Percentiles rank a stretch among this genome's conserved stretches.
phyloP scores from a whole-genome alignment of 148 eudicot species.

The Arbutus unedo region DNA sequence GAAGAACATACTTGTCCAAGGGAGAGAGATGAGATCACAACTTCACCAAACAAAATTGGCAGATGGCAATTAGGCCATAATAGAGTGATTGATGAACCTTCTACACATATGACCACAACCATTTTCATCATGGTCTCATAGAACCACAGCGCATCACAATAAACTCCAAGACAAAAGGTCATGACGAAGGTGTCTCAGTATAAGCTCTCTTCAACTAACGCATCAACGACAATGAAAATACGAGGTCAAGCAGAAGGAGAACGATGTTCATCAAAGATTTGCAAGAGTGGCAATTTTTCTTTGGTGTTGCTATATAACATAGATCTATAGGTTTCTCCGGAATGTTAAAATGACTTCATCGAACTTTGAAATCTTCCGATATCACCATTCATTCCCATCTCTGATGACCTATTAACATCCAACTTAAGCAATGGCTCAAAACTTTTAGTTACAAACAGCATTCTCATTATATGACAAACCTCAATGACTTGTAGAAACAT shows the following conservation, averaged over 20 bases:
- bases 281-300: neutral
- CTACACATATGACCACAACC: neutral
- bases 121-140: neutral
- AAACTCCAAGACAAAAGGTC: neutral
- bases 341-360: neutral
- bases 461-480: too few species aligned
- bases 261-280: neutral
- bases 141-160: neutral
- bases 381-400: too few species aligned
- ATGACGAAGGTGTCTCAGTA: neutral
- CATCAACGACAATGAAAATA: neutral
- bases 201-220: neutral
- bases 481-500: too few species aligned
- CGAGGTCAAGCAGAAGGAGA: too few species aligned
- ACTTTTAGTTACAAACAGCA: too few species aligned
- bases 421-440: too few species aligned
- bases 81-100: neutral
- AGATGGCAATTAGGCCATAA: neutral
- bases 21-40: neutral
- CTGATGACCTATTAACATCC: too few species aligned
- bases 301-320: neutral
- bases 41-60: neutral
- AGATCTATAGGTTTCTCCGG: neutral
- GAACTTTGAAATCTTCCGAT: too few species aligned
- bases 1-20: neutral